These are phyloP conservation scores for Ampelocalamus luodianensis DNA, from an alignment of 176 grass and related monocot species.

Conservation along the genomic window DNA sequence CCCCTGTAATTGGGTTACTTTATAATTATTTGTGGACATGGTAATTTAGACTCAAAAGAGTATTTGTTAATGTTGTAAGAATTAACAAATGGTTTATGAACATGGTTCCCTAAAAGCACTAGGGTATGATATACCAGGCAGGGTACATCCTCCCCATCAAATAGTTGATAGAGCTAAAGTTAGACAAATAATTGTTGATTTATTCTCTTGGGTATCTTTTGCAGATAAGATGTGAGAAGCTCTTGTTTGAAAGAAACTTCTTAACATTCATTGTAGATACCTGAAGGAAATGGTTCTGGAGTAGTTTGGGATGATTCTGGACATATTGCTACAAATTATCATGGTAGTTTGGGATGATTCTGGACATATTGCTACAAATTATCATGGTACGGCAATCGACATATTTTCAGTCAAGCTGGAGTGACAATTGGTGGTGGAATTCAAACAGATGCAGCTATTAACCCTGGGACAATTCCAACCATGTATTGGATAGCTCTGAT, in stretches of 20 bases:
- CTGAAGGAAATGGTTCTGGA: constrained; percentile 99
- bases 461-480: too few relatives aligned
- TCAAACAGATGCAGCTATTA: too few relatives aligned
- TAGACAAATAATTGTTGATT: constrained; percentile 1
- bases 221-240: neutral
- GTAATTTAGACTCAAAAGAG: neutral
- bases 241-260: constrained; percentile 43
- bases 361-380: too few relatives aligned
- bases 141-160: neutral
- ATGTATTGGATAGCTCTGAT: too few relatives aligned
- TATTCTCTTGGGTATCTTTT: constrained; percentile 4
- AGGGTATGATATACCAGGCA: neutral
- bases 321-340: constrained; percentile 96
- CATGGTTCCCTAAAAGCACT: constrained; percentile 9
- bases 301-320: constrained; percentile 92
- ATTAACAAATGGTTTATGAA: neutral
- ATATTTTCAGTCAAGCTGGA: too few relatives aligned
- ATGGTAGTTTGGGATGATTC: too few relatives aligned
- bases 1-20: neutral
- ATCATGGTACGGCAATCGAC: constrained; percentile 78
- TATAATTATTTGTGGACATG: neutral
- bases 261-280: constrained; percentile 63
- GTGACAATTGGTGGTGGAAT: too few relatives aligned
- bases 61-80: neutral
- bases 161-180: constrained; percentile 28